These are phyloP conservation scores for Limnanthes douglasii DNA, from an alignment of 345 rosid genomes.

Conservation along the genomic window DNA sequence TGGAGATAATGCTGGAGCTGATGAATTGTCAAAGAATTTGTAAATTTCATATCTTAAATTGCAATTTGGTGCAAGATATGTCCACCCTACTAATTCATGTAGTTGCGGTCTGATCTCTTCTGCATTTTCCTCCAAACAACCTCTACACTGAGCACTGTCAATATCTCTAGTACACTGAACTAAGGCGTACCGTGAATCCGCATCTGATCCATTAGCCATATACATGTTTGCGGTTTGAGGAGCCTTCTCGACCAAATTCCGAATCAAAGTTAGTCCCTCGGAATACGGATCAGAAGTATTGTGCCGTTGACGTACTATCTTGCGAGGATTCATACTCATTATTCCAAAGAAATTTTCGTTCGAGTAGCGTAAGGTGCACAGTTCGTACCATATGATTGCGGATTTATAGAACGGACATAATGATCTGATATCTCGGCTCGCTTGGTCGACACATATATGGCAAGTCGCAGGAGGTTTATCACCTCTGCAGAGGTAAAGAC, in stretches of 20 bases:
- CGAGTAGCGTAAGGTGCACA: slow-evolving; percentile 16
- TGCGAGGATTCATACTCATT: background rate
- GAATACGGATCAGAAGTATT: slow-evolving; percentile 4
- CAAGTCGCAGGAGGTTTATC: slow-evolving; percentile 11
- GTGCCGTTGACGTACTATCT: background rate
- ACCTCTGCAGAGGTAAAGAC: slow-evolving; percentile 22
- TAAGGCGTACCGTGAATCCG: slow-evolving; percentile 12
- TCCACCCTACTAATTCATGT: slow-evolving; percentile 15
- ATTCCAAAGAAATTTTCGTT: slow-evolving; percentile 9
- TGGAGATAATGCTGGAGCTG: too few species aligned
- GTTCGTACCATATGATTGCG: slow-evolving; percentile 17
- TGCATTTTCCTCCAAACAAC: slow-evolving; percentile 6
- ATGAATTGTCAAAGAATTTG: too few species aligned
- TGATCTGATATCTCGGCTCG: background rate
- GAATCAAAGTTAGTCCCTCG: slow-evolving; percentile 3
- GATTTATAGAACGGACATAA: slow-evolving; percentile 2
- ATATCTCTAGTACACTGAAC: slow-evolving; percentile 25
- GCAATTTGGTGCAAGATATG: slow-evolving; percentile 19
- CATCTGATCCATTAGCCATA: background rate
- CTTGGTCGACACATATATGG: slow-evolving; percentile 10
- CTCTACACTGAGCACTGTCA: background rate
- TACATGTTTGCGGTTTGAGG: slow-evolving; percentile 2
- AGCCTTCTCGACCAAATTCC: background rate
- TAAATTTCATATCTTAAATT: slow-evolving; percentile 16
- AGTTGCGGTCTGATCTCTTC: background rate